These are phyloP conservation scores for Arthrocladium fulminans DNA, from an alignment of 2,329 filamentous ascomycete genomes.

Conservation along the genomic window DNA sequence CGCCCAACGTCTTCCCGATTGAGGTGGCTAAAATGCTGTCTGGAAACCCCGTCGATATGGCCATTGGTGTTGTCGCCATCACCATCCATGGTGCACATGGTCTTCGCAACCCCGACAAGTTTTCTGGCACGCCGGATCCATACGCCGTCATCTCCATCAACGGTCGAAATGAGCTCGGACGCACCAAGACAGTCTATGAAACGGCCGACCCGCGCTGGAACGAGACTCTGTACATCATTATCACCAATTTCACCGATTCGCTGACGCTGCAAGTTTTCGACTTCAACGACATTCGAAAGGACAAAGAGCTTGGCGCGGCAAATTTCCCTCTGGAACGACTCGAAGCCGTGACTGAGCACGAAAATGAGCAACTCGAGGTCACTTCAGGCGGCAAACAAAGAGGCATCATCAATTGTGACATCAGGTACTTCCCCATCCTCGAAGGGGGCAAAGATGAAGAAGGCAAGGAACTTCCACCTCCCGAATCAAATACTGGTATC, in stretches of 20 bases:
- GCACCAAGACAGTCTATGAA: slow-evolving; percentile 80
- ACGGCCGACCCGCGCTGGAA: slow-evolving; percentile 87
- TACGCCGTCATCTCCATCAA: slow-evolving; percentile 82
- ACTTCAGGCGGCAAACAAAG: slow-evolving; percentile 74
- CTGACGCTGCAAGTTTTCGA: slow-evolving; percentile 81
- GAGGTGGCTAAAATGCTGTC: slow-evolving; percentile 98
- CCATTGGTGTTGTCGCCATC: slow-evolving; percentile 85
- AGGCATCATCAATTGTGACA: slow-evolving; percentile 68
- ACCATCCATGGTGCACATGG: slow-evolving; percentile 86
- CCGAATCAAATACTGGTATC: slow-evolving; percentile 89
- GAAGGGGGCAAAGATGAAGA: slow-evolving; percentile 62
- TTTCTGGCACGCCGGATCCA: slow-evolving; percentile 83
- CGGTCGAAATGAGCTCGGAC: slow-evolving; percentile 67
- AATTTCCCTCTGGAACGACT: slow-evolving; percentile 78
- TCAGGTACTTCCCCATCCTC: slow-evolving; percentile 92
- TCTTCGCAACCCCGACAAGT: slow-evolving; percentile 91
- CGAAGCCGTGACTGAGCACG: slow-evolving; percentile 65
- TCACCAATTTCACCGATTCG: slow-evolving; percentile 81
- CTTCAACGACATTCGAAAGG: slow-evolving; percentile 92
- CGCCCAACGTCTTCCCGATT: slow-evolving; percentile 93
- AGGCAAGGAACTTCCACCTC: slow-evolving; percentile 68
- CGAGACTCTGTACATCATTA: slow-evolving; percentile 90
- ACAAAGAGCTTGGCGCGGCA: slow-evolving; percentile 84
- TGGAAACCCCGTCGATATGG: slow-evolving; percentile 86
- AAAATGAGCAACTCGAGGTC: slow-evolving; percentile 78